Conservation (phyloP, 108 stramenopile genomes). For the Nitzschia palea region DNA sequence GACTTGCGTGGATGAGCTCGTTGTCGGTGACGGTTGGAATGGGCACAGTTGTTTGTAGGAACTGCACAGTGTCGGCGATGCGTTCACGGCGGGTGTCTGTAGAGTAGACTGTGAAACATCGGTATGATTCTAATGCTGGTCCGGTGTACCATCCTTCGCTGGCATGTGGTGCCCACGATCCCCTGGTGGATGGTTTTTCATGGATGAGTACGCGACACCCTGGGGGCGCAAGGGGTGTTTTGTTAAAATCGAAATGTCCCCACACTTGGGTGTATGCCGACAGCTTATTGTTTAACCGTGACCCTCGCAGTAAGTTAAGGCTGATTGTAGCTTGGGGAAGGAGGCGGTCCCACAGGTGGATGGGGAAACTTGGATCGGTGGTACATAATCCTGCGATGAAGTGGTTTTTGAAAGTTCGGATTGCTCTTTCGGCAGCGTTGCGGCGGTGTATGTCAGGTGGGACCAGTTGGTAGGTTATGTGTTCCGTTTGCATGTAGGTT, state of each 20-base stretch:
- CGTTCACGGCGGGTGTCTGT: constrained; percentile 16
- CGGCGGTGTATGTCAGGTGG: constrained; percentile 22
- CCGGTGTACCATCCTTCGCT: constrained; percentile 47
- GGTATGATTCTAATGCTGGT: constrained; percentile 50
- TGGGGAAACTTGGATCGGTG: too few relatives aligned
- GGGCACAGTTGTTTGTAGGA: constrained; percentile 21
- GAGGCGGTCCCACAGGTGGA: constrained; percentile 34
- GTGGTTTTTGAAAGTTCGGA: constrained; percentile 1
- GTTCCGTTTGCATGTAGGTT: constrained; percentile 4
- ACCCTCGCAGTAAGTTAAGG: constrained; percentile 40
- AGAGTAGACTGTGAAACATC: constrained; percentile 33
- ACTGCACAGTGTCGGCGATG: constrained; percentile 35
- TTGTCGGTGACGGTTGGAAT: constrained; percentile 9
- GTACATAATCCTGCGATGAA: background rate
- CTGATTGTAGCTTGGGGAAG: constrained; percentile 32
- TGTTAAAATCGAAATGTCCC: constrained; percentile 15
- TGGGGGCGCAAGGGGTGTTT: too few relatives aligned
- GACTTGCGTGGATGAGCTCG: constrained; percentile 2
- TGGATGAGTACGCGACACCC: too few relatives aligned
- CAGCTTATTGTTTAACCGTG: constrained; percentile 30
- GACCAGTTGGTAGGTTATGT: constrained; percentile 36
- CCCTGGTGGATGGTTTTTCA: too few relatives aligned
- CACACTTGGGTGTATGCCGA: constrained; percentile 37
- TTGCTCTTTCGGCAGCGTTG: constrained; percentile 7
- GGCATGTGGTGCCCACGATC: too few relatives aligned